Evolutionary conservation across 371 early-diverging fungal species (phyloP), one percentile per base, ranked within the genome.

Genomic region (Mucor racemosus): DNA sequence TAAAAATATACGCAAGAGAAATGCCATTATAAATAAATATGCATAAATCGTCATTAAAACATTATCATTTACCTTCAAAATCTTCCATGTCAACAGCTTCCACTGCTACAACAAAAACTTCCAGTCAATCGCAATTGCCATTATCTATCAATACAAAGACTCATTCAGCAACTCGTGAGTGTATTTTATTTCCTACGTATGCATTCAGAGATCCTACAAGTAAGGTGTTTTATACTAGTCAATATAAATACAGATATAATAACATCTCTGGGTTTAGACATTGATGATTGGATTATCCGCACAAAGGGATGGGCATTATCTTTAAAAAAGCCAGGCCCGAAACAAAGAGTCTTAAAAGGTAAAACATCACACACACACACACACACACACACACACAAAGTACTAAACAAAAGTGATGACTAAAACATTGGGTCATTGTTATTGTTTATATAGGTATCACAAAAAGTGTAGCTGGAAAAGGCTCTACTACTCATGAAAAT

Each of bases 241-340:
- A 42, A 46, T 46, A 10, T 10, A 8, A 13, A 8, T 42, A 14
- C 26, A 13, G 10, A 4, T 9, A 8, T 42, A 14, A 21, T 34
- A 54, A 42, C 26, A 46, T 42, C 5, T 7, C 17, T 48, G 14
- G 17, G 11, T 19, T 11, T 26, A 56, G 55, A 46, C 67, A 69
- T 64, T 62, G 60, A 58, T 55, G 60, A 73, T 58, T 80, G 80
- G 80, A 62, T 75, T 15, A 64, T 80, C 11, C 73, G 66, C 59
- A 63, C 60, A 9, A 75, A 66, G 65, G 80, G 77, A 6, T 80
- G 80, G 80, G 76, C 80, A 8, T 35, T 80, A 31, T 72, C 75
- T 41, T 59, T 57, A 6, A 65, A 58, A 38, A 38, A 14, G 11
- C 33, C 58, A 14, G 58, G 42, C 15, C 21, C 72, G 6, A 76